Evolutionary conservation across 805 yeast genomes (phyloP), one percentile per base, ranked within the genome.

Genomic region (Peterozyma toletana): DNA sequence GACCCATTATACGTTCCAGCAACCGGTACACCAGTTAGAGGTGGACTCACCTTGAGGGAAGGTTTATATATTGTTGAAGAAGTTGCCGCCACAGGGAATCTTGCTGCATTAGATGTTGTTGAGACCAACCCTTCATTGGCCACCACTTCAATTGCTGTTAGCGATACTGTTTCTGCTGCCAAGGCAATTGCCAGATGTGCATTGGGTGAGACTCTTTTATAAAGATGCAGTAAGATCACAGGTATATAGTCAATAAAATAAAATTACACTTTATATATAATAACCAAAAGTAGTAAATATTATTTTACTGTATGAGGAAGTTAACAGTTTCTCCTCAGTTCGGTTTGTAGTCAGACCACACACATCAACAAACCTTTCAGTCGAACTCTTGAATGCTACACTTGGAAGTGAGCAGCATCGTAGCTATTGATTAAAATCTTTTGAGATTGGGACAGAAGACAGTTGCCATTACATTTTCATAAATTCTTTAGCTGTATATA

Each of bases 21-120:
- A 35, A 91, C 99, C 1, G 99, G 99, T 43, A 93, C 99, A 1
- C 91, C 97, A 37, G 99, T 91, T 13, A 81, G 96, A 62, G 98
- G 98, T 51, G 99, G 99, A 3, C 71, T 91, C 51, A 83, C 96
- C 9, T 74, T 91, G 63, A 78, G 99, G 67, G 99, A 91, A 66
- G 97, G 96, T 40, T 74, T 93, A 60, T 91, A 84, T 60, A 66
- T 91, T 43, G 93, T 90, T 48, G 99, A 91, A 67, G 93, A 91
- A 51, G 71, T 90, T 31, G 96, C 96, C 9, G 87, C 80, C 56
- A 78, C 95, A 27, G 96, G 96, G n/a, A 77, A 80, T 52, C 75
- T 91, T 49, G 81, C 82, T 10, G 93, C 95, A 11, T 68, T 91
- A 63, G 99, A 91, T 61, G 77, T 91, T 37, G 97, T 91, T 27